Conservation (phyloP, 768 basidiomycete genomes). For the Termitomyces heimii region DNA sequence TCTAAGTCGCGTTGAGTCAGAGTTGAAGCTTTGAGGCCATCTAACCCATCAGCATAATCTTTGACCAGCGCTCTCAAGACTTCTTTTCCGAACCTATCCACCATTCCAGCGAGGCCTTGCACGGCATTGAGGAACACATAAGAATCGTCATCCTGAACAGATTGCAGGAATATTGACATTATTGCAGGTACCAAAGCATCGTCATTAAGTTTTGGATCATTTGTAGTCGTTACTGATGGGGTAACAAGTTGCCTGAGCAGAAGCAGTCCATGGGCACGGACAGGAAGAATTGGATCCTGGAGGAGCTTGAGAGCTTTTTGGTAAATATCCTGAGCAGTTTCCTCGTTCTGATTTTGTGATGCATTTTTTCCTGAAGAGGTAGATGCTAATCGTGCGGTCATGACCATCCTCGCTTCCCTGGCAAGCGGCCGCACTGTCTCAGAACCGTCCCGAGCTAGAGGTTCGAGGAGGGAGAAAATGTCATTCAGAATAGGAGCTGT, state of each 20-base stretch:
- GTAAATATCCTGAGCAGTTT: slow-evolving; percentile 60
- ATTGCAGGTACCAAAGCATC: slow-evolving; percentile 75
- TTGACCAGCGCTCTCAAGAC: slow-evolving; percentile 63
- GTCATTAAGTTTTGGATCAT: slow-evolving; percentile 29
- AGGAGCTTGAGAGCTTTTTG: slow-evolving; percentile 84
- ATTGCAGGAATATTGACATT: slow-evolving; percentile 79
- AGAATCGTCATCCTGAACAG: slow-evolving; percentile 89
- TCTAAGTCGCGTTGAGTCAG: slow-evolving; percentile 65
- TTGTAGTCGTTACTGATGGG: slow-evolving; percentile 18
- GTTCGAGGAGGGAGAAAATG: slow-evolving; percentile 62
- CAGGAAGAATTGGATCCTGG: slow-evolving; percentile 89
- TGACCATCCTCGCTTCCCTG: slow-evolving; percentile 76
- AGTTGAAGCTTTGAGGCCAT: slow-evolving; percentile 39
- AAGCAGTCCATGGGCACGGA: slow-evolving; percentile 87
- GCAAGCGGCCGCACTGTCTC: slow-evolving; percentile 50
- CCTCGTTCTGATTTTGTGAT: slow-evolving; percentile 25
- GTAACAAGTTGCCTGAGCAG: slow-evolving; percentile 75
- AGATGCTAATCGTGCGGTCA: slow-evolving; percentile 74
- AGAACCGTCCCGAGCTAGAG: slow-evolving; percentile 42
- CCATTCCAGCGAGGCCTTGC: slow-evolving; percentile 85
- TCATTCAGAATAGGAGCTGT: slow-evolving; percentile 62
- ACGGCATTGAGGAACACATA: slow-evolving; percentile 92
- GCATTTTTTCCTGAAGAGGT: slow-evolving; percentile 30
- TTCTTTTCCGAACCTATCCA: slow-evolving; percentile 68
- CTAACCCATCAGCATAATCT: slow-evolving; percentile 53